Conservation (phyloP, 2,329 filamentous ascomycete genomes). For the Monilinia fructicola region DNA sequence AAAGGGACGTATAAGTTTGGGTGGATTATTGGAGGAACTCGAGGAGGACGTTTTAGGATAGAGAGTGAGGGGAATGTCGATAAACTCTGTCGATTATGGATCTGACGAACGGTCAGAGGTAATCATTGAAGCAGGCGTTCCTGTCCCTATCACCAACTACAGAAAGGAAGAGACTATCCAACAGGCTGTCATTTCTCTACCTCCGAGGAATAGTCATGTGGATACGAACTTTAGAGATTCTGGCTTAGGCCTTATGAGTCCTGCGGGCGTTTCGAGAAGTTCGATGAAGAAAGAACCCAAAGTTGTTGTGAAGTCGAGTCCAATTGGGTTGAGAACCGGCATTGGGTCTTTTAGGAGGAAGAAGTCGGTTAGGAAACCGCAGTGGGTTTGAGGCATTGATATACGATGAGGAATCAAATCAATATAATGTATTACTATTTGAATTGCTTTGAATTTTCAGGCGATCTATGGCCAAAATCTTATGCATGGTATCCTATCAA, state of each 20-base stretch:
- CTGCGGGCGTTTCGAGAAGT: not conserved
- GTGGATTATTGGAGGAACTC: constrained; percentile 11
- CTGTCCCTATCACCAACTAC: constrained; percentile 7
- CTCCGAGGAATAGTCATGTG: not conserved
- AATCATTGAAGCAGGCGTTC: not conserved
- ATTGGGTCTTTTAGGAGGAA: not conserved
- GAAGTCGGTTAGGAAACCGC: not conserved
- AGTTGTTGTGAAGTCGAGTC: not conserved
- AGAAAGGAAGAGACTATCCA: not conserved
- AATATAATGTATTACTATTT: not conserved
- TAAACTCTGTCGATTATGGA: constrained; percentile 8
- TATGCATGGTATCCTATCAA: constrained; percentile 4
- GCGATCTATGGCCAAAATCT: not conserved
- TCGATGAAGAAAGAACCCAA: constrained; percentile 2
- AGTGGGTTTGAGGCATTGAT: constrained; percentile 4
- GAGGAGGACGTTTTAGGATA: constrained; percentile 19
- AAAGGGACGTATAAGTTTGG: not conserved
- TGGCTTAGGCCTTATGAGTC: constrained; percentile 8
- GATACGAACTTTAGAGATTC: constrained; percentile 19
- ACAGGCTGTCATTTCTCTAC: not conserved
- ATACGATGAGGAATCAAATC: not conserved
- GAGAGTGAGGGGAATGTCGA: constrained; percentile 1
- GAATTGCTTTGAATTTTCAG: not conserved
- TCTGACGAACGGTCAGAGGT: not conserved
- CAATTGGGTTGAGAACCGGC: constrained; percentile 9